These are phyloP conservation scores for Fusarium lateritium DNA, from an alignment of 2,329 filamentous ascomycete genomes.

Conservation along the genomic window DNA sequence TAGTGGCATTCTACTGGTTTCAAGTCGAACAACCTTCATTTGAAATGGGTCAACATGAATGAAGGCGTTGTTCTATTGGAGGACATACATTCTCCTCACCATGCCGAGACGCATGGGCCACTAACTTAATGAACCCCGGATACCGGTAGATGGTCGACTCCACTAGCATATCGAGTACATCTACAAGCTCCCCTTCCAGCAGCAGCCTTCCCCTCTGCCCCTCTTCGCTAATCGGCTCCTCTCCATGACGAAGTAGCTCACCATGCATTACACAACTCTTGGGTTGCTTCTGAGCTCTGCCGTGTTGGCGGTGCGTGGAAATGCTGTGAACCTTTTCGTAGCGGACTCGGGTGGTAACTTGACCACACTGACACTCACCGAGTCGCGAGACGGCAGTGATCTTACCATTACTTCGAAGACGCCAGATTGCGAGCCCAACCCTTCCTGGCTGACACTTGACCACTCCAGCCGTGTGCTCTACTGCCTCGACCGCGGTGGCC, in stretches of 20 bases:
- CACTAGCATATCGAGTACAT: not conserved
- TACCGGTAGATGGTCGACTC: not conserved
- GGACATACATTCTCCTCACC: constrained; percentile 20
- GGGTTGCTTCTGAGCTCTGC: constrained; percentile 21
- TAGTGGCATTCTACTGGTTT: constrained; percentile 1
- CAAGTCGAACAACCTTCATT: constrained; percentile 10
- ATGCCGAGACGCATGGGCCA: not conserved
- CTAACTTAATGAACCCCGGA: not conserved
- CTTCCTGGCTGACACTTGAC: constrained; percentile 42
- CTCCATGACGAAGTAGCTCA: not conserved
- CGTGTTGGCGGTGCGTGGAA: constrained; percentile 4
- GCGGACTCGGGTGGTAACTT: constrained; percentile 43
- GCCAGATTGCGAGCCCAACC: constrained; percentile 34
- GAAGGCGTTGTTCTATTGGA: constrained; percentile 15
- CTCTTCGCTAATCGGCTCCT: too few species aligned
- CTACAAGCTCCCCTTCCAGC: too few species aligned
- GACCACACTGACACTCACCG: constrained; percentile 35
- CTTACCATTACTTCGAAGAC: constrained; percentile 29
- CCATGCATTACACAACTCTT: constrained; percentile 14
- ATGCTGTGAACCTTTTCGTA: constrained; percentile 42
- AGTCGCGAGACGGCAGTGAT: not conserved
- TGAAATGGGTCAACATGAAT: too few species aligned
- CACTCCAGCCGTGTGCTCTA: constrained; percentile 36
- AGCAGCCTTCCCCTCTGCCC: too few species aligned
- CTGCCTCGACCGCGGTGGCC: constrained; percentile 40